These are phyloP conservation scores for Erucastrum elatum DNA, from an alignment of 345 rosid genomes.

Conservation along the genomic window DNA sequence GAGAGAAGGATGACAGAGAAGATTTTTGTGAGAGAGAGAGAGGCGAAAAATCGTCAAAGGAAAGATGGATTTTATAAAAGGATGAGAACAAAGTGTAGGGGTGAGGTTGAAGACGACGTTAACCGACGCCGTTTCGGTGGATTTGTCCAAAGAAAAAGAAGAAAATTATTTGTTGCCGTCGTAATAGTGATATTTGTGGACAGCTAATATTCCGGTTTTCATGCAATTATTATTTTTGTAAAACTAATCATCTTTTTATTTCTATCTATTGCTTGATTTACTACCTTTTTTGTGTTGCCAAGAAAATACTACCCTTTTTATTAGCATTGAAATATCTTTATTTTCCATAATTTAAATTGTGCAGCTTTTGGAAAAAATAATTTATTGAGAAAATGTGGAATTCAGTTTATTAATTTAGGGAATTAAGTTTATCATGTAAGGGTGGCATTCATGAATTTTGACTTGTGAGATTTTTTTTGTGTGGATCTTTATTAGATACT, in stretches of 20 bases:
- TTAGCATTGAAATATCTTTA: neutral
- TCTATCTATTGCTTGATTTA: neutral
- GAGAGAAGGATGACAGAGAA: conserved; percentile 12
- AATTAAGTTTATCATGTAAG: neutral
- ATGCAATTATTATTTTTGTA: conserved; percentile 17
- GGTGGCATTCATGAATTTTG: neutral
- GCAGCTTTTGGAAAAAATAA: neutral
- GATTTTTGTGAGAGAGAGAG: conserved; percentile 6
- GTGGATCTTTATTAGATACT: neutral
- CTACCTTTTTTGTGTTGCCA: neutral
- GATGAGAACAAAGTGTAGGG: conserved; percentile 30
- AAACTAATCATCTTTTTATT: neutral
- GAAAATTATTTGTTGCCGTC: conserved; percentile 16
- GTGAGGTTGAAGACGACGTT: conserved; percentile 39
- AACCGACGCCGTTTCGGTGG: conserved; percentile 37
- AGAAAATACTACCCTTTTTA: neutral
- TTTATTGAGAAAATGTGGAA: neutral
- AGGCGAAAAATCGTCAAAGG: conserved; percentile 41
- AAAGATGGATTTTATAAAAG: conserved; percentile 33
- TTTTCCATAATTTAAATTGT: neutral
- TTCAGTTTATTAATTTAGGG: neutral
- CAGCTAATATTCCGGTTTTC: conserved; percentile 29
- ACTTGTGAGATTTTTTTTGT: neutral
- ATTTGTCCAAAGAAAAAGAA: too few species aligned
- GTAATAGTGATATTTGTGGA: conserved; percentile 40